Percentiles rank a stretch among this genome's conserved stretches.
Conservation (phyloP, 192 early-diverging fungal species). For the Linnemannia elongata region DNA sequence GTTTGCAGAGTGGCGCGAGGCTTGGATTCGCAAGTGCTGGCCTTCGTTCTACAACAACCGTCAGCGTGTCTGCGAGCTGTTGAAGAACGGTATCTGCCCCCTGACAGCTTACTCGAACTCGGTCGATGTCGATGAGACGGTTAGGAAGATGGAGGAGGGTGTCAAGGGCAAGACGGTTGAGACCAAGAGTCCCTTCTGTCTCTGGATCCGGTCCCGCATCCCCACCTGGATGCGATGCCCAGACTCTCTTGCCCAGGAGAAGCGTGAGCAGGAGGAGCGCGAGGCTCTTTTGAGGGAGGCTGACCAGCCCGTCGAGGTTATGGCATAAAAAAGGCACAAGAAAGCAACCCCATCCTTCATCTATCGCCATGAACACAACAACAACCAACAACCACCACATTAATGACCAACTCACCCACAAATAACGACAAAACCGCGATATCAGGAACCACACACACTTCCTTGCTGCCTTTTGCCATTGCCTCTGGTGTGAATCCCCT, state of each 20-base stretch:
- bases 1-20: constrained; percentile 50
- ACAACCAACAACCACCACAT: not conserved
- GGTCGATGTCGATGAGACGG: constrained; percentile 33
- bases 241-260: not conserved
- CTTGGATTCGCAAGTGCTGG: constrained; percentile 42
- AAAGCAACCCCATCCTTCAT: not conserved
- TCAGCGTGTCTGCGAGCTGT: constrained; percentile 41
- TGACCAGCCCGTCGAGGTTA: constrained; percentile 10
- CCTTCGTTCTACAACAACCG: constrained; percentile 54
- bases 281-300: constrained; percentile 16
- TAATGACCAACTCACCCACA: constrained; percentile 4
- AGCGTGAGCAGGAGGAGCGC: constrained; percentile 15
- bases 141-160: constrained; percentile 52
- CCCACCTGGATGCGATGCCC: constrained; percentile 33
- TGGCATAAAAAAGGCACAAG: not conserved
- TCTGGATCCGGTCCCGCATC: constrained; percentile 16
- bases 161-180: constrained; percentile 43
- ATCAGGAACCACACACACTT: not conserved
- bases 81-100: constrained; percentile 35
- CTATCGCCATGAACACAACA: not conserved
- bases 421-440: not conserved
- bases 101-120: not conserved
- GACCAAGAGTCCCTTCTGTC: constrained; percentile 12
- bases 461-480: not conserved
- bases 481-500: not conserved